These are phyloP conservation scores for Pyrenochaeta sp. DNA, from an alignment of 2,329 filamentous ascomycete species.

Conservation along the genomic window DNA sequence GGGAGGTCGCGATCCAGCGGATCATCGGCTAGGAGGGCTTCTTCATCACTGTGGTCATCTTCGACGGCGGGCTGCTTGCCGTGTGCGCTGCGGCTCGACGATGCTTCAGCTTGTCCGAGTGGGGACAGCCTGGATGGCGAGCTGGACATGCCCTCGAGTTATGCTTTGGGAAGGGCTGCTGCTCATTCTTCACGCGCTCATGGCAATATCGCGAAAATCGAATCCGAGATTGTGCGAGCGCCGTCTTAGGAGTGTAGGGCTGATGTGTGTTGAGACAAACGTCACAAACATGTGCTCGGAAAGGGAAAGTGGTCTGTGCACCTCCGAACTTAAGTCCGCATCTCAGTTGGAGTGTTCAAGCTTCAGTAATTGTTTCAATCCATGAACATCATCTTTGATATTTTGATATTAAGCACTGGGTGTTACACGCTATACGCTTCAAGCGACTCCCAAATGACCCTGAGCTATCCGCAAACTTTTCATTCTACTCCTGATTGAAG, in stretches of 20 bases:
- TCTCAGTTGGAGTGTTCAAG: no score
- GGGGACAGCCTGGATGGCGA: conserved; percentile 44
- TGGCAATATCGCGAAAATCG: no score
- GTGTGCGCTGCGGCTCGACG: conserved; percentile 51
- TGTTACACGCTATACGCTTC: background rate
- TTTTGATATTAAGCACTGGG: no score
- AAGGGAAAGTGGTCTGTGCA: conserved; percentile 19
- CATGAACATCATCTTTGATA: no score
- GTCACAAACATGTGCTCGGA: conserved; percentile 10
- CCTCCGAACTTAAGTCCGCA: conserved; percentile 1
- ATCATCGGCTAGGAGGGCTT: conserved; percentile 62
- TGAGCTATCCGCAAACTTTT: no score
- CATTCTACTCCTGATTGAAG: conserved; percentile 56
- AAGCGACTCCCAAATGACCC: no score
- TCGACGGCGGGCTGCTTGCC: conserved; percentile 44
- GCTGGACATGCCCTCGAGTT: conserved; percentile 49
- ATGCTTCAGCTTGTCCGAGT: conserved; percentile 52
- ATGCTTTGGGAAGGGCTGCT: conserved; percentile 26
- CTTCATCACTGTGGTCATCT: conserved; percentile 57
- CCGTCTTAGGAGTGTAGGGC: conserved; percentile 25
- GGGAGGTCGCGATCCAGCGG: conserved; percentile 61
- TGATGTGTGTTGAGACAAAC: conserved; percentile 23
- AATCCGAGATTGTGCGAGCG: no score
- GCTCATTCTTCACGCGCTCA: conserved; percentile 40
- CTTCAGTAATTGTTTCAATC: no score